phyloP scores from a whole-genome alignment of 2,329 filamentous ascomycete species.

The Nectriaceae sp. region DNA sequence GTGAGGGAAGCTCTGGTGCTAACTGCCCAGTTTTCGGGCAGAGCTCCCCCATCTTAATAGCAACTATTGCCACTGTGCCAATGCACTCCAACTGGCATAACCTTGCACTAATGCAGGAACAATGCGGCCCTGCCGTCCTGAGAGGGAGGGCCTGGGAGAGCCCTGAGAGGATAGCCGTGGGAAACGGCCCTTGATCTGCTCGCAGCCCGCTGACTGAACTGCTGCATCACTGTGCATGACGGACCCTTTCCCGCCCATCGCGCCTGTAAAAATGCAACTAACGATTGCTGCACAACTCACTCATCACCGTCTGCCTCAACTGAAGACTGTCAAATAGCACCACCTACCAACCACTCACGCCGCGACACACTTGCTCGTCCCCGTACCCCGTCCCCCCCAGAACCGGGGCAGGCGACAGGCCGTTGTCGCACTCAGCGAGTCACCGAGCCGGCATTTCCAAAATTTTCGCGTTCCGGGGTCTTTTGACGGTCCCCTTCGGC shows the following conservation, averaged over 20 bases:
- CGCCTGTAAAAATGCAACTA: no score
- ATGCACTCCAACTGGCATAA: slow-evolving; percentile 19
- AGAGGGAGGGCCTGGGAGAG: neutral
- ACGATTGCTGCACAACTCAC: slow-evolving; percentile 1
- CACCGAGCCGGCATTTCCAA: no score
- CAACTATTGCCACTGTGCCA: no score
- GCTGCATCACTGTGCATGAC: neutral
- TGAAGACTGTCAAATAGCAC: neutral
- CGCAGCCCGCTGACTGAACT: neutral
- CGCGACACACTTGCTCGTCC: slow-evolving; percentile 2
- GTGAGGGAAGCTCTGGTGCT: no score
- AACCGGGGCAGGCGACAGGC: neutral
- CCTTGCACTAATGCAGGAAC: slow-evolving; percentile 31
- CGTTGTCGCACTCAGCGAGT: neutral
- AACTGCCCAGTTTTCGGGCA: no score
- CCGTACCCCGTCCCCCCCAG: neutral
- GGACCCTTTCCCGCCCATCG: neutral
- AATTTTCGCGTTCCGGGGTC: no score
- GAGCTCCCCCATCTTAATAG: no score
- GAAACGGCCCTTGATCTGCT: no score
- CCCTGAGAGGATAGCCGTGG: no score
- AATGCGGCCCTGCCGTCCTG: slow-evolving; percentile 8
- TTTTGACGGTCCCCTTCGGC: neutral
- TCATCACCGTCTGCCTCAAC: slow-evolving; percentile 3
- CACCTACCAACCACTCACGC: slow-evolving; percentile 4